Evolutionary conservation across 129 eudicot genomes (phyloP), one percentile per base, ranked within the genome.

Genomic region (Flaveria bidentis): DNA sequence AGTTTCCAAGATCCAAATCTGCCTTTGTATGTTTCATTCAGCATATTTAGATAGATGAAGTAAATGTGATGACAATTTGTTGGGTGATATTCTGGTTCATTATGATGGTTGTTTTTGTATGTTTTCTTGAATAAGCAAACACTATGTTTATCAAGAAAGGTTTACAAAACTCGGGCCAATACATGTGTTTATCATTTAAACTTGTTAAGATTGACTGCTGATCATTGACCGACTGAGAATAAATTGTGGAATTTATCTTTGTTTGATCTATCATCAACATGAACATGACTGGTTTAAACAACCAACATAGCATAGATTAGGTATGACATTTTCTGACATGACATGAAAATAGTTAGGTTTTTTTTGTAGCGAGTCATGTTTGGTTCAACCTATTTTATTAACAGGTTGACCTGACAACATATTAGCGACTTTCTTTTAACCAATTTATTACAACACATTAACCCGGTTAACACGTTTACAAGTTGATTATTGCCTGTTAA

Each of bases 81-180:
- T 60, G 17, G 67, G 66, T 25, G 41, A 60, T 25, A 60, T 60
- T 60, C n/a, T 23, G 6, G 65, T 58, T 23, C 65, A 23, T 60
- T 60, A 23, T 60, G 53, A 11, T 49, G 39, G 1, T 11, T 25
- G 8, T 0, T 23, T 60, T 10, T 23, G n/a, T 11, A 25, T 23
- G 16, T 60, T 60, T 25, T 60, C n/a, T 22, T 60, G 39, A 60
- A 60, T 10, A 56, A 17, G 28, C 28, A 12, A 18, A 56, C 63
- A 18, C 63, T 9, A 6, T 20, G 63, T 18, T 20, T 18, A 56
- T 56, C 63, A 53, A 53, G 60, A 53, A 53, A n/a, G 7, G 22
- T n/a, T 53, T 53, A 53, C 41, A 36, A 36, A 36, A 4, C 0
- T 16, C 6, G 23, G 10, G 49, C 13, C 49, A 36, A 36, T 36